A percentile compares a stretch with the other conserved stretches of the same genome.
Evolutionary conservation across 441 rosid species (phyloP).

Genomic region (Euphorbia celastroides): DNA sequence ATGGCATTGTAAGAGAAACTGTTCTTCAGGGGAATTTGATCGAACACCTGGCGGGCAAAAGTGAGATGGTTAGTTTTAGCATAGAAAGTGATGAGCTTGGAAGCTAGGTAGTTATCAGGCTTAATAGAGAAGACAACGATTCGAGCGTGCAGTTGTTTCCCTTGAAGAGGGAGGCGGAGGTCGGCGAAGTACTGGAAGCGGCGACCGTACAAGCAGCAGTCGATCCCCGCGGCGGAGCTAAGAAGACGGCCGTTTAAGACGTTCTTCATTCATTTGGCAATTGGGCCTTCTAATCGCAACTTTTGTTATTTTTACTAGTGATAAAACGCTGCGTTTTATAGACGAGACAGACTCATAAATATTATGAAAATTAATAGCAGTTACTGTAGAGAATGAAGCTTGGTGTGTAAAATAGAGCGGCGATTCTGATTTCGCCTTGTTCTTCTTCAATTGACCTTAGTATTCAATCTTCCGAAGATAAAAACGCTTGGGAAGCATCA

Average conservation of each 20-base stretch:
- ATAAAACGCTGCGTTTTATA: conserved; percentile 4
- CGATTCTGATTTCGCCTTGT: background rate
- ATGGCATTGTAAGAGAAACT: conserved; percentile 76
- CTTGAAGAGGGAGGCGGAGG: conserved; percentile 51
- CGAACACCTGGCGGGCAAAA: conserved; percentile 63
- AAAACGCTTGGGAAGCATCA: background rate
- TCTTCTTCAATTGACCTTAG: background rate
- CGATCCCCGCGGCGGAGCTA: conserved; percentile 23
- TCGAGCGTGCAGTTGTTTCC: conserved; percentile 72
- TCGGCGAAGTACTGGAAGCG: conserved; percentile 56
- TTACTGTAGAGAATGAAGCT: too few relatives aligned
- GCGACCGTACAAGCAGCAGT: conserved; percentile 51
- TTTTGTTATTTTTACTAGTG: too few relatives aligned
- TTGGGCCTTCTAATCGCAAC: too few relatives aligned
- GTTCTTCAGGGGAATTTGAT: conserved; percentile 45
- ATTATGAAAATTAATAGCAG: too few relatives aligned
- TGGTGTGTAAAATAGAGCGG: background rate
- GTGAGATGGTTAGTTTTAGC: conserved; percentile 31
- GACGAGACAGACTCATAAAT: too few relatives aligned
- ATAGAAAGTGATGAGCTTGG: conserved; percentile 54
- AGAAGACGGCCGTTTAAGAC: conserved; percentile 25
- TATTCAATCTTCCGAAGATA: background rate
- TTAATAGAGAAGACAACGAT: conserved; percentile 40
- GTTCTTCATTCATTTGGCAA: conserved; percentile 22
- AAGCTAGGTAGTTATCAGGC: conserved; percentile 69